Evolutionary conservation across 495 filamentous ascomycete species (phyloP).

Genomic region (Daldinia childiae): DNA sequence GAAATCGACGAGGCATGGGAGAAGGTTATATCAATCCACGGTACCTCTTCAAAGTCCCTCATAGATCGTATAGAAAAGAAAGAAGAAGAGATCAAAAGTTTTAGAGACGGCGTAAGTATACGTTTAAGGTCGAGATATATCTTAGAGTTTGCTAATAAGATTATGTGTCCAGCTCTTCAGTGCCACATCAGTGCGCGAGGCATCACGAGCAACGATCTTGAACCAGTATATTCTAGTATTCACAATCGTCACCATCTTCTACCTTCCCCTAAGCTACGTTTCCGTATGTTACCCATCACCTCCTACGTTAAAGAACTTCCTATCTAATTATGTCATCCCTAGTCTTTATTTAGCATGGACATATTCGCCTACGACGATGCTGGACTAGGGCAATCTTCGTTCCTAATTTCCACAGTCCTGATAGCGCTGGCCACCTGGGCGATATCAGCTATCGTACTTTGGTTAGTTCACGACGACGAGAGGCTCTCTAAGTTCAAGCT

Average conservation of each 20-base stretch:
- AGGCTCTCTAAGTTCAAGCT: slow-evolving; percentile 10
- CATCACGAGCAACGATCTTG: slow-evolving; percentile 39
- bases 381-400: slow-evolving; percentile 17
- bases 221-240: too few relatives aligned
- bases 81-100: slow-evolving; percentile 38
- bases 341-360: slow-evolving; percentile 38
- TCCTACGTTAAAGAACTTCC: too few relatives aligned
- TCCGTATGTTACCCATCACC: too few relatives aligned
- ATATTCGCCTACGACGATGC: slow-evolving; percentile 33
- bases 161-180: slow-evolving; percentile 32
- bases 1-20: slow-evolving; percentile 52
- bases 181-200: slow-evolving; percentile 67
- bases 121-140: not conserved
- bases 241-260: too few relatives aligned
- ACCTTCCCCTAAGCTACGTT: too few relatives aligned
- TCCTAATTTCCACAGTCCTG: slow-evolving; percentile 23
- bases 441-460: slow-evolving; percentile 28
- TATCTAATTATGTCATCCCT: slow-evolving; percentile 26
- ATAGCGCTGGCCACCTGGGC: slow-evolving; percentile 35
- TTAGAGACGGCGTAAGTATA: slow-evolving; percentile 37
- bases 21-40: slow-evolving; percentile 36
- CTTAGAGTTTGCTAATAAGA: slow-evolving; percentile 6
- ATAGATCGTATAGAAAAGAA: slow-evolving; percentile 38
- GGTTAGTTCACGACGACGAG: slow-evolving; percentile 31
- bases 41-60: slow-evolving; percentile 11